Evolutionary conservation across 371 early-diverging fungal species (phyloP).

Genomic region (Lichtheimia ramosa): DNA sequence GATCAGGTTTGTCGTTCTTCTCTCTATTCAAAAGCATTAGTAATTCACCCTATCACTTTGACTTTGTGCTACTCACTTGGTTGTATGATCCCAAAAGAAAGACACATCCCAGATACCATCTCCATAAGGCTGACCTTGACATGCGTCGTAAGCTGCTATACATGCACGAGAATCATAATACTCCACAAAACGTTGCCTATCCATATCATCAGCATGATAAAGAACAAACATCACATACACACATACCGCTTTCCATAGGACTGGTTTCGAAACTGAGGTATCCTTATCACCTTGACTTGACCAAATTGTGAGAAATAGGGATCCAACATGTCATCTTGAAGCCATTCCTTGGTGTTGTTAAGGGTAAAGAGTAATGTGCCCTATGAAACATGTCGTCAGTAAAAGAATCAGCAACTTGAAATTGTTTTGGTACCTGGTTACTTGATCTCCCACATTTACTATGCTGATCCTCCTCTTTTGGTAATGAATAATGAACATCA

Average conservation of each 20-base stretch:
- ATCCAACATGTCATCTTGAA: slow-evolving; percentile 43
- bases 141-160: slow-evolving; percentile 37
- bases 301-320: slow-evolving; percentile 44
- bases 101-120: slow-evolving; percentile 48
- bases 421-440: slow-evolving; percentile 45
- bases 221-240: slow-evolving; percentile 4
- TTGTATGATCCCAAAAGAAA: slow-evolving; percentile 56
- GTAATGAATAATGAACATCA: slow-evolving; percentile 62
- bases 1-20: neutral
- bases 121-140: slow-evolving; percentile 34
- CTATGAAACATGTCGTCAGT: slow-evolving; percentile 15
- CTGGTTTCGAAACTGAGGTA: slow-evolving; percentile 33
- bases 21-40: slow-evolving; percentile 11
- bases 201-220: neutral
- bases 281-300: slow-evolving; percentile 50
- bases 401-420: neutral
- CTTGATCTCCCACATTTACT: slow-evolving; percentile 50
- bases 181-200: slow-evolving; percentile 53
- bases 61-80: slow-evolving; percentile 24
- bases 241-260: slow-evolving; percentile 16
- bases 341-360: slow-evolving; percentile 28
- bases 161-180: slow-evolving; percentile 57
- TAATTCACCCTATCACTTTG: neutral
- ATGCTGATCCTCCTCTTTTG: slow-evolving; percentile 52
- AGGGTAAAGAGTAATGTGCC: slow-evolving; percentile 55